Evolutionary conservation across 2,329 filamentous ascomycete species (phyloP).

Genomic region (Talaromyces sp.): DNA sequence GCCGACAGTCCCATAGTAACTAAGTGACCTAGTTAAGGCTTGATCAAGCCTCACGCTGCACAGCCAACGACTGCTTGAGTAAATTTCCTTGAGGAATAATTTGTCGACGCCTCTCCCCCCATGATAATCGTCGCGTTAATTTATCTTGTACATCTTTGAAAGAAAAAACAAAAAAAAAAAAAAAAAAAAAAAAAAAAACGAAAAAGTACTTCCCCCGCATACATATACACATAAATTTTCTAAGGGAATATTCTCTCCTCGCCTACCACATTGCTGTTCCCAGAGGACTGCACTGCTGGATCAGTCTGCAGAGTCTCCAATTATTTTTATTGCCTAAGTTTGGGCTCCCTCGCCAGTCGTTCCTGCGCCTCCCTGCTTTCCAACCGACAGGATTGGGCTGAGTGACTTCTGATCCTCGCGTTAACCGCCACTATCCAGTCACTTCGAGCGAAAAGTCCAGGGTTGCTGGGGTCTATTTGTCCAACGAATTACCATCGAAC

Average conservation of each 20-base stretch:
- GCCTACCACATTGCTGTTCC: not conserved
- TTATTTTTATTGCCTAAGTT: not conserved
- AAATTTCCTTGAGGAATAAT: not conserved
- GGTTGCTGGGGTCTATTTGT: constrained; percentile 11
- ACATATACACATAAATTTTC: not conserved
- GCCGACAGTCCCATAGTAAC: not conserved
- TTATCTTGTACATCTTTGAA: not conserved
- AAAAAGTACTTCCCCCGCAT: not conserved
- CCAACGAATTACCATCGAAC: constrained; percentile 12
- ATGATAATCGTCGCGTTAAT: not conserved
- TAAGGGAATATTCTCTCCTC: not conserved
- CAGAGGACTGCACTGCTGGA: constrained; percentile 4
- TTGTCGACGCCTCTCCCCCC: constrained; percentile 1
- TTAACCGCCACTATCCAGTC: constrained; percentile 11
- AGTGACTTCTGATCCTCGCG: not conserved
- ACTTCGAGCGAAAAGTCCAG: constrained; percentile 6
- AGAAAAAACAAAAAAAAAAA: too few species aligned
- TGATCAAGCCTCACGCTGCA: not conserved
- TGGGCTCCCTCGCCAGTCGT: constrained; percentile 2
- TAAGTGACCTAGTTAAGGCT: not conserved
- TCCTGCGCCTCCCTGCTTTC: not conserved
- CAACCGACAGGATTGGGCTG: not conserved
- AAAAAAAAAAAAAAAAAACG: too few species aligned
- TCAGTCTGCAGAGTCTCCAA: constrained; percentile 17
- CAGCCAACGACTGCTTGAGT: not conserved